A percentile compares a stretch with the other conserved stretches of the same genome.
phyloP scores from a whole-genome alignment of 2,329 filamentous ascomycete genomes.

The Colletotrichum paranaense region DNA sequence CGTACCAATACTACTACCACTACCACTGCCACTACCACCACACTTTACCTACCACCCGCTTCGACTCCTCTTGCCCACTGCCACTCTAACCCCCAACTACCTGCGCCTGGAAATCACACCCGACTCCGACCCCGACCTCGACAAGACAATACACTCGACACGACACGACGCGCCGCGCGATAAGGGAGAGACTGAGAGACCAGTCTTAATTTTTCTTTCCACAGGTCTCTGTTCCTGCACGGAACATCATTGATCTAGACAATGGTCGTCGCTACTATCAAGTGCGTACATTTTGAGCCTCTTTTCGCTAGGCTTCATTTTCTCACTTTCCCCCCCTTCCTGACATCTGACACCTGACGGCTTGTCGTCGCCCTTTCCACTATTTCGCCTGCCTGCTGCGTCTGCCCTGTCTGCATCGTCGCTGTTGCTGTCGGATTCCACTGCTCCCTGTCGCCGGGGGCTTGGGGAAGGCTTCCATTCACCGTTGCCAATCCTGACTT shows the following conservation, averaged over 20 bases:
- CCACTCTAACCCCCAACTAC: slow-evolving; percentile 25
- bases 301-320: slow-evolving; percentile 34
- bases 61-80: slow-evolving; percentile 7
- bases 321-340: slow-evolving; percentile 31
- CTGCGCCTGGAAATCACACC: slow-evolving; percentile 31
- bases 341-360: slow-evolving; percentile 5
- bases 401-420: neutral
- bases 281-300: slow-evolving; percentile 57
- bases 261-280: slow-evolving; percentile 74
- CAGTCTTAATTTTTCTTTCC: slow-evolving; percentile 32
- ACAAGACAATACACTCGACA: slow-evolving; percentile 37
- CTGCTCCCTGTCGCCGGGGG: neutral
- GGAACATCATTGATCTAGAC: slow-evolving; percentile 55
- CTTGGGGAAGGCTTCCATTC: neutral
- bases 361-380: slow-evolving; percentile 34
- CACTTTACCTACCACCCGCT: slow-evolving; percentile 11
- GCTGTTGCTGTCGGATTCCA: neutral
- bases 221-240: slow-evolving; percentile 46
- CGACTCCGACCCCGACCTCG: slow-evolving; percentile 30
- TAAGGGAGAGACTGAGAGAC: slow-evolving; percentile 35
- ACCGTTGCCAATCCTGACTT: neutral
- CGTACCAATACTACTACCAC: slow-evolving; percentile 11
- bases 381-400: neutral
- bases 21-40: slow-evolving; percentile 31
- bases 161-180: slow-evolving; percentile 40